Base-by-base conservation (phyloP, 441 rosid species). In the Populus hybrid region DNA sequence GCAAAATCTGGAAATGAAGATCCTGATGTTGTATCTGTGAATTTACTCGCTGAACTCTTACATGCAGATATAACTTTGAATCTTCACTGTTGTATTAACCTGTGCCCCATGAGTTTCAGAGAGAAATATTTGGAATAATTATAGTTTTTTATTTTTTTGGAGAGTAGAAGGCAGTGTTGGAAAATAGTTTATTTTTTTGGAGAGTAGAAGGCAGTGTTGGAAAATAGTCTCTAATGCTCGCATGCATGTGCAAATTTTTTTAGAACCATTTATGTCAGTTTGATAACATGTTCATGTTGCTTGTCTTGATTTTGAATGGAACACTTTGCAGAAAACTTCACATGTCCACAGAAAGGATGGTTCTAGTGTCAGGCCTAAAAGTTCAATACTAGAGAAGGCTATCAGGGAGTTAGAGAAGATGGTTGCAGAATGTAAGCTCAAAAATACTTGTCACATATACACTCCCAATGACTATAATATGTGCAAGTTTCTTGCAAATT, bases 401-500 rank as follows among this genome's bases (percentile, higher is more conserved):
- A 93, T 96, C 71, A 87, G 92, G 85, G 99, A 96, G 80, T 83
- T 96, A 82, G 98, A 92, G 87, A 96, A 80, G 87, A 86, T 90
- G 89, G 98, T 93, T 83, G 90, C 93, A 11, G 96, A 94, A 83
- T 93, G 99, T 96, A 85, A 92, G 96, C 84, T 82, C 65, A 23
- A 24, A 53, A 50, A 40, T 80, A 78, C 73, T 42, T 77, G 38
- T 21, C 31, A 70, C 45, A 28, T 63, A 71, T 80, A 26, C 70
- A 35, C 65, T 69, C 64, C 33, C 71, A 31, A 68, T 72, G 2
- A 66, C 72, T 83, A 61, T 72, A 35, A 72, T 67, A 42, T 73
- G 16, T 36, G 24, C 56, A 74, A 31, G 20, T 65, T 68, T 69
- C 69, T 71, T 72, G 23, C 40, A 76, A 65, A 74, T 63, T 79